A percentile compares a stretch with the other conserved stretches of the same genome.
These are phyloP conservation scores for Planoprotostelium fungivorum DNA, from an alignment of 78 protist genomes.

Conservation along the genomic window DNA sequence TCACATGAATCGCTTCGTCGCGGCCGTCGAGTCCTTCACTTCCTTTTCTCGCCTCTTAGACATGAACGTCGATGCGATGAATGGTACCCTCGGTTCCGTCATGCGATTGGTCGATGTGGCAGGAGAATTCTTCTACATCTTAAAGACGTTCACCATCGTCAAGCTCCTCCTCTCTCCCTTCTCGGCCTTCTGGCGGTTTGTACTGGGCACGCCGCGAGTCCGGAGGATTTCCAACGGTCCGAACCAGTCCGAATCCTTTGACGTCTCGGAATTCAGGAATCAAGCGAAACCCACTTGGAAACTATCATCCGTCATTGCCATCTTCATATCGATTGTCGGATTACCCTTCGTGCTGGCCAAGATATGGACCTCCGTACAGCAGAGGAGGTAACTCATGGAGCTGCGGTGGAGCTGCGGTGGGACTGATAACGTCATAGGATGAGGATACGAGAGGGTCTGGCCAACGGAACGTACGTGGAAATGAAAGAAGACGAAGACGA, in stretches of 20 bases:
- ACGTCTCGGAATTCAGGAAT: background rate
- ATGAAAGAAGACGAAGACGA: background rate
- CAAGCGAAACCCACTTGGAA: background rate
- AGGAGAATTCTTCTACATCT: background rate
- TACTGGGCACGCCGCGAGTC: background rate
- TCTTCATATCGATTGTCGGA: background rate
- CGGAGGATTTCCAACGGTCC: background rate
- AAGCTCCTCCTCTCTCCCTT: background rate
- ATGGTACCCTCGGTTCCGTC: background rate
- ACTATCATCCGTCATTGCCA: background rate
- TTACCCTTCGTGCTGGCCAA: background rate
- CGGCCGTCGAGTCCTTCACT: background rate
- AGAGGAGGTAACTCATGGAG: background rate
- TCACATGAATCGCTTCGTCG: background rate
- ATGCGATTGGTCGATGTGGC: background rate
- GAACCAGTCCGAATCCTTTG: background rate
- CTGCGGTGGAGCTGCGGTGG: background rate
- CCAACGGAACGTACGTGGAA: background rate
- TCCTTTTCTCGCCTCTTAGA: background rate
- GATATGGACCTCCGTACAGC: background rate
- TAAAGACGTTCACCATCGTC: background rate
- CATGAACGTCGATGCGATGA: background rate
- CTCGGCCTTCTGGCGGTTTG: background rate
- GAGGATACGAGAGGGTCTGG: background rate
- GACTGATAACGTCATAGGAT: background rate